These are phyloP conservation scores for Aspergillus tubingensis DNA, from an alignment of 2,329 filamentous ascomycete species.

Conservation along the genomic window DNA sequence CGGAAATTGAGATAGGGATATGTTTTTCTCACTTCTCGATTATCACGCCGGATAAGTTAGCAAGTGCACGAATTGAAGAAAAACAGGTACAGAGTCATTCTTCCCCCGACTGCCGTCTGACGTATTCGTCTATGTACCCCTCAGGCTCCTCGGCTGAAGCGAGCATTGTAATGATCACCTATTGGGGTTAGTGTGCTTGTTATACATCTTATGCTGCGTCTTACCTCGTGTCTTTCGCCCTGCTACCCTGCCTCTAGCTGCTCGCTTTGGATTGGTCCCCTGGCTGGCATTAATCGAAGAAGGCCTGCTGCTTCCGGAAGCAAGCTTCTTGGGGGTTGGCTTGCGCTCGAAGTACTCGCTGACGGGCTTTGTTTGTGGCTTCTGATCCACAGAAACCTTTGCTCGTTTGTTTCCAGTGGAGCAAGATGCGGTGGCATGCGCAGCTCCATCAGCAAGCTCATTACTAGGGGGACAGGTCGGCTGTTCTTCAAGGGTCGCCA, in stretches of 20 bases:
- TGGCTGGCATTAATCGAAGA: conserved; percentile 16
- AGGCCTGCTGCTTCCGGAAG: conserved; percentile 31
- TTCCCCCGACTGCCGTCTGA: not conserved
- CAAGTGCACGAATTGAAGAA: not conserved
- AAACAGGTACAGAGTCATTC: not conserved
- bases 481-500: not conserved
- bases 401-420: conserved; percentile 16
- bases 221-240: conserved; percentile 33
- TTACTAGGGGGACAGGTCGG: conserved; percentile 1
- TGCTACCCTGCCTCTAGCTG: conserved; percentile 9
- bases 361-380: conserved; percentile 18
- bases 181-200: conserved; percentile 14
- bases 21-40: no score
- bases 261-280: conserved; percentile 8
- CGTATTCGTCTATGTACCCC: not conserved
- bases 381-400: conserved; percentile 11
- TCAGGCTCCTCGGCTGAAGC: conserved; percentile 28
- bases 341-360: conserved; percentile 30
- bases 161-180: conserved; percentile 36
- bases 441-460: not conserved
- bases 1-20: not conserved
- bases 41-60: not conserved
- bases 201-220: not conserved
- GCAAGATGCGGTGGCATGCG: not conserved
- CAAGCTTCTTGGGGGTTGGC: conserved; percentile 31